These are phyloP conservation scores for Colletotrichum lupini DNA, from an alignment of 2,329 filamentous ascomycete species.

Conservation along the genomic window DNA sequence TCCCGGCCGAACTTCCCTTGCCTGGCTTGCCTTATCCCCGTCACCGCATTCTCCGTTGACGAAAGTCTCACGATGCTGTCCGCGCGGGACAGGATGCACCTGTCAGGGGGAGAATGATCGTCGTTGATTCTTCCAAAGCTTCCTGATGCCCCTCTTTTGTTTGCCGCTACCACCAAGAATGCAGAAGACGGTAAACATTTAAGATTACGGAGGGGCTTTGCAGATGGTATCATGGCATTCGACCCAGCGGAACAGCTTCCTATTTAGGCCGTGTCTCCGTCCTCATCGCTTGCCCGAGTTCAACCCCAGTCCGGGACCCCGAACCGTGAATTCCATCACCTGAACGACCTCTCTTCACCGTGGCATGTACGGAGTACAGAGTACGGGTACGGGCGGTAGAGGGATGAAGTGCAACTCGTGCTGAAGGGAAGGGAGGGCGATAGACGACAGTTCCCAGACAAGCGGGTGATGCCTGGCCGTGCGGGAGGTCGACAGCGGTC, in stretches of 20 bases:
- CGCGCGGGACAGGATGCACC: conserved; percentile 28
- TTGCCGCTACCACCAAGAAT: conserved; percentile 28
- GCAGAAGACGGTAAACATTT: conserved; percentile 35
- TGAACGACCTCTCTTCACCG: conserved; percentile 1
- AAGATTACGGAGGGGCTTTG: conserved; percentile 37
- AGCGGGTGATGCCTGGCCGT: conserved; percentile 35
- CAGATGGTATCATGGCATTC: conserved; percentile 31
- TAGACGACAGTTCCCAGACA: conserved; percentile 40
- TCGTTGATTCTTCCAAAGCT: conserved; percentile 28
- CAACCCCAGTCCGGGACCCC: conserved; percentile 19
- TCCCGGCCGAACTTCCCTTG: conserved; percentile 21
- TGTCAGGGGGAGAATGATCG: conserved; percentile 32
- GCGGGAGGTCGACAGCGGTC: conserved; percentile 30
- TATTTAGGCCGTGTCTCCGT: conserved; percentile 15
- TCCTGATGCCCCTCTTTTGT: conserved; percentile 29
- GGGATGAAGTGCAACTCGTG: conserved; percentile 34
- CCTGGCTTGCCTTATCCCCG: conserved; percentile 4
- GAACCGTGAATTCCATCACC: conserved; percentile 10
- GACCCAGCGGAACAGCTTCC: conserved; percentile 21
- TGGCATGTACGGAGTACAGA: neutral
- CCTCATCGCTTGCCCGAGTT: conserved; percentile 6
- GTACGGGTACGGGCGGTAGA: conserved; percentile 29
- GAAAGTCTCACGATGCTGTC: conserved; percentile 31
- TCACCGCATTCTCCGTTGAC: conserved; percentile 12
- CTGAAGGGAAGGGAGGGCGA: conserved; percentile 15